Evolutionary conservation across 345 rosid genomes (phyloP).

Genomic region (Syzygium grande): DNA sequence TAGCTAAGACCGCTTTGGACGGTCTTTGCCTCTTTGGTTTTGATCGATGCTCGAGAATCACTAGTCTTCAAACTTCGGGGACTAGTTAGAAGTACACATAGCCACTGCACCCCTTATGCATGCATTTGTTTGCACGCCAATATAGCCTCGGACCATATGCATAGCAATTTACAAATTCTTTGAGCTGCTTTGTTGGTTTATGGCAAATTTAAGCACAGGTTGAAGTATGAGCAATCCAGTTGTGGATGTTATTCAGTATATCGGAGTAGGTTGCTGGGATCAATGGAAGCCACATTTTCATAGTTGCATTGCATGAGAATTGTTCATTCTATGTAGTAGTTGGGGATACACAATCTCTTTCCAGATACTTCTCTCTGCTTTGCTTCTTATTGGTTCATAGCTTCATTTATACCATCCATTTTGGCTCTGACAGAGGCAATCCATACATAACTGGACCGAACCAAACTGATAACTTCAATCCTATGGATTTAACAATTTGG

Average conservation of each 20-base stretch:
- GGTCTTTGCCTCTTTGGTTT: background rate
- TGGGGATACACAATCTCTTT: no score
- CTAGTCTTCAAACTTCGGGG: background rate
- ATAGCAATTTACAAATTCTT: background rate
- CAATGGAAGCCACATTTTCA: background rate
- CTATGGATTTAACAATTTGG: no score
- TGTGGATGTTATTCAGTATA: background rate
- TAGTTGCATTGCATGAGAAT: background rate
- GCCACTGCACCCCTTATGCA: background rate
- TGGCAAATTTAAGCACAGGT: background rate
- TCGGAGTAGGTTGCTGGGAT: background rate
- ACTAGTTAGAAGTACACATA: background rate
- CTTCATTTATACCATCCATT: no score
- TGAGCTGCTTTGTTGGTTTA: background rate
- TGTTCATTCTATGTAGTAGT: background rate
- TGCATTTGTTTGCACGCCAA: background rate
- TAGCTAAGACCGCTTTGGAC: background rate
- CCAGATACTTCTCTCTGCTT: no score
- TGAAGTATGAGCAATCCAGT: background rate
- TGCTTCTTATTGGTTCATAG: no score
- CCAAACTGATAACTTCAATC: no score
- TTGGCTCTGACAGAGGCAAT: no score
- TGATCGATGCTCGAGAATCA: background rate
- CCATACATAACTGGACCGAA: no score
- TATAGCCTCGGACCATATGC: background rate